Conservation (phyloP, 2,329 filamentous ascomycete species). For the Pyrenophora seminiperda region DNA sequence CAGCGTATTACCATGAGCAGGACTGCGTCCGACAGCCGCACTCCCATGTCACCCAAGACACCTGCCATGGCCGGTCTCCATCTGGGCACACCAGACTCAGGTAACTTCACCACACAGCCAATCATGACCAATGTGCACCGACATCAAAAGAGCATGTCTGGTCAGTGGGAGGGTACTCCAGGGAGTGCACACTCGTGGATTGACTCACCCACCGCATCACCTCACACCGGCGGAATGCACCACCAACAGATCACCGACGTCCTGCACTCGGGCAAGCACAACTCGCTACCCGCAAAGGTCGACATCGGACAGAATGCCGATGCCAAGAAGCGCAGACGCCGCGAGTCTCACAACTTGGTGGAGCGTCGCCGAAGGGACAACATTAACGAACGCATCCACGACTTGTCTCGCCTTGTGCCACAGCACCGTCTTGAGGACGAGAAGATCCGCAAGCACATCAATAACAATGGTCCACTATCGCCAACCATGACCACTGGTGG, state of each 20-base stretch:
- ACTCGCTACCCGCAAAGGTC: constrained; percentile 89
- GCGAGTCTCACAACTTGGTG: constrained; percentile 95
- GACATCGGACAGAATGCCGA: constrained; percentile 75
- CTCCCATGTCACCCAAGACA: constrained; percentile 87
- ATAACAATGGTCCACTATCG: constrained; percentile 88
- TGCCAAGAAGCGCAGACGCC: constrained; percentile 85
- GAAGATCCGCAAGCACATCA: constrained; percentile 92
- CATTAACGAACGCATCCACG: constrained; percentile 98
- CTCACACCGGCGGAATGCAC: constrained; percentile 68
- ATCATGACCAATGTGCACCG: constrained; percentile 71
- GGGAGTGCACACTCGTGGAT: constrained; percentile 83
- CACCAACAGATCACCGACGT: constrained; percentile 86
- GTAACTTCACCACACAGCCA: constrained; percentile 75
- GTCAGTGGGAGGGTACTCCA: constrained; percentile 87
- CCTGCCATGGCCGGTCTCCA: constrained; percentile 74
- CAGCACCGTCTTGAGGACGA: constrained; percentile 93
- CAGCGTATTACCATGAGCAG: constrained; percentile 60
- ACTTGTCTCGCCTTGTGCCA: constrained; percentile 90
- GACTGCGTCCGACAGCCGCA: constrained; percentile 70
- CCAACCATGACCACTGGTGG: constrained; percentile 75
- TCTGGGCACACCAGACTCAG: constrained; percentile 72
- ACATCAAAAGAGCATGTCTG: constrained; percentile 83
- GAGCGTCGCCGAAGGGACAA: constrained; percentile 94
- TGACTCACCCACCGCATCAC: constrained; percentile 87
- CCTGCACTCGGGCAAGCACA: constrained; percentile 78